Conservation (phyloP, 768 basidiomycete genomes). For the Mrakia gelida region DNA sequence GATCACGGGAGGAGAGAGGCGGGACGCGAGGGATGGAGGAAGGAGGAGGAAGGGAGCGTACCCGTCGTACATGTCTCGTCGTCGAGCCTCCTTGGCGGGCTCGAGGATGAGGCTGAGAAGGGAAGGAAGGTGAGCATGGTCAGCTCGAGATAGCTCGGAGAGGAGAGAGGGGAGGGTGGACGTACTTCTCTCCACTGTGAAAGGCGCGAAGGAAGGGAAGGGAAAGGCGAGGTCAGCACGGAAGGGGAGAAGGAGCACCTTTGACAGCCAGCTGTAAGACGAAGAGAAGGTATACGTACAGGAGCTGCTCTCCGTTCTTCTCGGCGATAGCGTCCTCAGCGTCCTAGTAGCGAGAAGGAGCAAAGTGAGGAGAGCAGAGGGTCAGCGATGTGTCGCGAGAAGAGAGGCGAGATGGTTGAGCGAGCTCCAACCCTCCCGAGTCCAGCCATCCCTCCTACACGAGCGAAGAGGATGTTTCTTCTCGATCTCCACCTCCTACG, state of each 20-base stretch:
- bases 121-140: not conserved
- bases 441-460: no score
- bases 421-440: no score
- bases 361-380: not conserved
- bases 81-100: conserved; percentile 88
- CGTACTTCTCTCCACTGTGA: conserved; percentile 70
- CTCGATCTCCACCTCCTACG: not conserved
- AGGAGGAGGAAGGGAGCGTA: conserved; percentile 43
- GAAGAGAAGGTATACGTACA: not conserved
- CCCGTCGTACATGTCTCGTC: conserved; percentile 67
- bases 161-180: not conserved
- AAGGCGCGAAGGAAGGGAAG: no score
- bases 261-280: not conserved
- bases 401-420: not conserved
- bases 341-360: conserved; percentile 56
- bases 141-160: not conserved
- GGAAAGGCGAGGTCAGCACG: not conserved
- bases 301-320: conserved; percentile 46
- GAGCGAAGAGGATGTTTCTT: not conserved
- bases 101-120: conserved; percentile 80
- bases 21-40: conserved; percentile 25
- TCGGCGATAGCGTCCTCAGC: conserved; percentile 87
- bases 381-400: not conserved
- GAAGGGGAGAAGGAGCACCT: no score
- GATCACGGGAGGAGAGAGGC: not conserved